phyloP scores from a whole-genome alignment of 306 rosid species.

The Cercis canadensis region DNA sequence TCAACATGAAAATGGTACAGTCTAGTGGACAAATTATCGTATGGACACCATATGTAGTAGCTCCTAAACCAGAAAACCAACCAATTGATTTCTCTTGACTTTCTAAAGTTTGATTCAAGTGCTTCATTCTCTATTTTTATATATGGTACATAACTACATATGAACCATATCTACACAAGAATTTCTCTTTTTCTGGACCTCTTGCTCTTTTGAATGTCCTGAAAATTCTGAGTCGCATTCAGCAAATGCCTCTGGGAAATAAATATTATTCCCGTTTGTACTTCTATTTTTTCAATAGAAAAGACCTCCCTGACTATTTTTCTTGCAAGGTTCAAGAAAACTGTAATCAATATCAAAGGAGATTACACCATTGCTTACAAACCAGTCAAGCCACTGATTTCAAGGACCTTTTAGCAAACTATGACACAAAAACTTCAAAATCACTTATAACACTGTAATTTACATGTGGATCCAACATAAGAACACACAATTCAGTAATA shows the following conservation, averaged over 20 bases:
- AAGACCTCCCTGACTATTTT: not conserved
- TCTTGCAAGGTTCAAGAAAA: constrained; percentile 4
- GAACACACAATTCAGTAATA: too few species aligned
- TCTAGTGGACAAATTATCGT: not conserved
- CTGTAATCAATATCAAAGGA: not conserved
- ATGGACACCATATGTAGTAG: not conserved
- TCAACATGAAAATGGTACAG: not conserved
- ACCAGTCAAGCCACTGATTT: not conserved
- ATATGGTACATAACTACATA: not conserved
- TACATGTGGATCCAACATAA: constrained; percentile 8
- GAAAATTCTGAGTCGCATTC: not conserved
- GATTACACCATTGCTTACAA: not conserved
- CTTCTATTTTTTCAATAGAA: not conserved
- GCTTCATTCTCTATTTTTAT: not conserved
- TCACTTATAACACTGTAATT: not conserved
- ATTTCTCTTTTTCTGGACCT: not conserved
- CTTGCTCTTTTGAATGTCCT: not conserved
- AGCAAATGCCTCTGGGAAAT: not conserved
- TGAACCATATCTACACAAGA: not conserved
- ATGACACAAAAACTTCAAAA: not conserved
- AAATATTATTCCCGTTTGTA: not conserved
- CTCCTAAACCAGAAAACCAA: not conserved
- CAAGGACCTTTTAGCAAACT: constrained; percentile 2
- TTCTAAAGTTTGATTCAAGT: not conserved
- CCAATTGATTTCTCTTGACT: not conserved